Base-by-base conservation (phyloP, 1,284 basidiomycete species). In the Porogramme epimiltina region DNA sequence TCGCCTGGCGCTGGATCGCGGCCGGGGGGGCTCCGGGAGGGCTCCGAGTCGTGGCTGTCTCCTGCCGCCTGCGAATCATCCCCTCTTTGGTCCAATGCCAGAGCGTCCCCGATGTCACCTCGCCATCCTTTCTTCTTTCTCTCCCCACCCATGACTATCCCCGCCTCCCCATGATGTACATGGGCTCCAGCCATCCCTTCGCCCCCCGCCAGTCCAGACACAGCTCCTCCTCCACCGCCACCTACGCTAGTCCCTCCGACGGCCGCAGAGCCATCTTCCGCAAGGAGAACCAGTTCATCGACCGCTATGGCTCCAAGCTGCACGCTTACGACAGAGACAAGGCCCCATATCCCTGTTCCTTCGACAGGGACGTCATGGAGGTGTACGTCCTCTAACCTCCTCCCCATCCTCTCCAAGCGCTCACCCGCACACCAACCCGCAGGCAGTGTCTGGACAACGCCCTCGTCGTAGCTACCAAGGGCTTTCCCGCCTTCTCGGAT, bases 261-360 rank as follows among this genome's bases (percentile, higher is more conserved):
- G 64, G 70, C 33, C 81, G 79, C 62, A 74, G 75, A 56, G 73
- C 83, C 16, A 84, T 82, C 8, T 76, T 85, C 42, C 77, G 87
- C 40, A 85, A 80, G 66, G 83, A 85, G 64, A 76, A 74, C 49
- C 77, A 79, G 45, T 85, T 85, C 64, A 60, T 76, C 28, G 64
- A 71, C 61, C 86, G 83, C 61, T 65, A 84, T 63, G 85, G 85
- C 39, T 79, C 79, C 42, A 76, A 75, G 50, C 81, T 86, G 47
- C 87, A 89, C 65, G 73, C 78, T 8, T 84, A 82, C 60, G 83
- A 83, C 56, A 77, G 77, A 38, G 85, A 88, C 66, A 89, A 89
- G 70, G 87, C 84, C 1, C 88, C 88, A 0, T 87, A 71, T 69
- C 87, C 87, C 0, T 63, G 85, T 36, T 83, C 81, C 18, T 89